Base-by-base conservation (phyloP, 2,329 filamentous ascomycete genomes). In the Penicillium verrucosum region DNA sequence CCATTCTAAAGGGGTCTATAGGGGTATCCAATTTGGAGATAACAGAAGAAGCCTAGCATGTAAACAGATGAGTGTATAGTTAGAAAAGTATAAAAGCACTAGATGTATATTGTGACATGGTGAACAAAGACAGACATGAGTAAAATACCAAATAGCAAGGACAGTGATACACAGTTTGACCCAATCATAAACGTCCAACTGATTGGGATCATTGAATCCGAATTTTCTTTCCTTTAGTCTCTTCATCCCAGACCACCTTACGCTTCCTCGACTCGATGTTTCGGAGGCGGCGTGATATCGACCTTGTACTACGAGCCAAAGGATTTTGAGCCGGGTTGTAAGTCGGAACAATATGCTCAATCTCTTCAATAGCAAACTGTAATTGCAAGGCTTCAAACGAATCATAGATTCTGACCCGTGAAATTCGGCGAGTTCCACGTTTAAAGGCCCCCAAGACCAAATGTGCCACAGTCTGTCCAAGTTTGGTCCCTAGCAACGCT, bases 371-470 rank as follows among this genome's bases (percentile, higher is more conserved):
- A 6, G 29, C 5, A 16, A 54, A 54, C 21, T 23, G 34, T 16
- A 54, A 42, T 11, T 49, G 44, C 21, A 54, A 25, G 5, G 5
- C 16, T 3, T 49, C 43, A 25, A 34, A 34, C 5, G 27, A 23
- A 21, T 25, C 8, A 25, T 11, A 54, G 2, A 16, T 36, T 12
- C 37, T 25, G 4, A 56, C n/a, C 5, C 34, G 47, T 29, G 32
- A n/a, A 23, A 56, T 52, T 5, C 47, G 40, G 1, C 36, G 54
- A 46, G 54, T 52, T 34, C 54, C 54, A 16, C 48, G 34, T 11
- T 21, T 10, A 9, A 54, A 54, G 6, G 58, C 46, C 12, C 55
- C 51, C 25, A 58, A 21, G 21, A 60, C 30, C 30, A 60, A 11
- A 42, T 34, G n/a, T 5, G 36, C 58, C 10, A 52, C 43, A 5